Conservation (phyloP, 2,329 filamentous ascomycete species). For the Neoscytalidium dimidiatum region DNA sequence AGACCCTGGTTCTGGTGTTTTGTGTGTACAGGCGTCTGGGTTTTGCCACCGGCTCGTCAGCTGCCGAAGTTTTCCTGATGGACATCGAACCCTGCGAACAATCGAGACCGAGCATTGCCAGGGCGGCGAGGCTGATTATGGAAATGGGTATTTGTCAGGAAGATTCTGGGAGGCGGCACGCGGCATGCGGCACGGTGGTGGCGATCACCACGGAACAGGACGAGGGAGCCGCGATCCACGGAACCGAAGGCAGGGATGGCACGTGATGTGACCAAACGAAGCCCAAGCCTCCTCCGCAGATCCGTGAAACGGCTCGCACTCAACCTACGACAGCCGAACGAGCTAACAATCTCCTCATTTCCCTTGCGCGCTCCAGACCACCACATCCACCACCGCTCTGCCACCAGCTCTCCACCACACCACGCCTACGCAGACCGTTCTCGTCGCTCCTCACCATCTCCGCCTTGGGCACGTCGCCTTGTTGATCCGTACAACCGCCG, state of each 20-base stretch:
- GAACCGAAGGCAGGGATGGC: neutral
- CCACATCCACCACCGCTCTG: neutral
- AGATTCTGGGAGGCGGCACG: too few species aligned
- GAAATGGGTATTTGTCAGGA: neutral
- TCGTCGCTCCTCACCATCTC: neutral
- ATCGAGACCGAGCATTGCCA: neutral
- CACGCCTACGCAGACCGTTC: neutral
- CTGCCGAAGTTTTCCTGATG: neutral
- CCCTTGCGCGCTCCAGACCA: neutral
- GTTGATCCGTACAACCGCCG: constrained; percentile 3
- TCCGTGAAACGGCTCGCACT: constrained; percentile 12
- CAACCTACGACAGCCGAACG: constrained; percentile 7
- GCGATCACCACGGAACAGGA: neutral
- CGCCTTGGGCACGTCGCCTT: neutral
- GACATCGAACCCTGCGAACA: neutral
- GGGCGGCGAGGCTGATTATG: neutral
- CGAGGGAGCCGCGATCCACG: neutral
- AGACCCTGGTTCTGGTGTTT: neutral
- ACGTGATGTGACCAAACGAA: neutral
- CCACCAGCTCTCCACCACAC: neutral
- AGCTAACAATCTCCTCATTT: constrained; percentile 19
- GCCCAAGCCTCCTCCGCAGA: neutral
- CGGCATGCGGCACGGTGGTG: too few species aligned
- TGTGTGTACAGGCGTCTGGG: neutral
- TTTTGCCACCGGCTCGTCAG: neutral